Evolutionary conservation across 306 rosid species (phyloP), one percentile per base, ranked within the genome.

Genomic region (Lotus japonicus): DNA sequence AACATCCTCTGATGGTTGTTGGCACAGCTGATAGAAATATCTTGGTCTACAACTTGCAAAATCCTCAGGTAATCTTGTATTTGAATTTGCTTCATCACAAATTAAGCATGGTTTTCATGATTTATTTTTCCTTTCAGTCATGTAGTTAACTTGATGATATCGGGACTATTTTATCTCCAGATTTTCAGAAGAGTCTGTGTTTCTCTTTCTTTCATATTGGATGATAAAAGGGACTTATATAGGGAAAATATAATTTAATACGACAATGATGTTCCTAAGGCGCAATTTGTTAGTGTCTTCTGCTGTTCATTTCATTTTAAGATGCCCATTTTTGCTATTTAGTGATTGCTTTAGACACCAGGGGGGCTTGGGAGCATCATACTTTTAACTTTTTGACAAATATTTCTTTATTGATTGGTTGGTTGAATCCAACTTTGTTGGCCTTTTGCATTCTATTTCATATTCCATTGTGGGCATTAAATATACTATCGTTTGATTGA

Each of bases 11-110:
- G 66, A 90, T 90, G 98, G 98, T 90, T 59, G 98, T 86, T 66
- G 98, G 87, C 53, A 88, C 98, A 68, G 96, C 98, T 44, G 98
- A 94, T 77, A 86, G 98, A 77, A 94, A 88, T 81, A 78, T 94
- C 38, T 54, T 94, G 19, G 87, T 94, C 44, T 94, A 84, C 84
- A 88, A 94, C 87, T 82, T 94, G 86, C 98, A 86, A 75, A 83
- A 51, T 77, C 98, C 98, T 39, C 96, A 94, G 96, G 96, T 92
- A 80, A 67, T 28, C 56, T 19, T 66, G 28, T 48, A 17, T 53
- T 76, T 16, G 13, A 45, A 45, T 58, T 58, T 75, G 19, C 19
- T 64, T 57, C 36, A 60, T 49, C 33, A 6, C 43, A 48, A 65
- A 7, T 64, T 78, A 11, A 70, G 49, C 8, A 2, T 63, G 52